These are phyloP conservation scores for Benincasa hispida DNA, from an alignment of 306 rosid genomes.

Conservation along the genomic window DNA sequence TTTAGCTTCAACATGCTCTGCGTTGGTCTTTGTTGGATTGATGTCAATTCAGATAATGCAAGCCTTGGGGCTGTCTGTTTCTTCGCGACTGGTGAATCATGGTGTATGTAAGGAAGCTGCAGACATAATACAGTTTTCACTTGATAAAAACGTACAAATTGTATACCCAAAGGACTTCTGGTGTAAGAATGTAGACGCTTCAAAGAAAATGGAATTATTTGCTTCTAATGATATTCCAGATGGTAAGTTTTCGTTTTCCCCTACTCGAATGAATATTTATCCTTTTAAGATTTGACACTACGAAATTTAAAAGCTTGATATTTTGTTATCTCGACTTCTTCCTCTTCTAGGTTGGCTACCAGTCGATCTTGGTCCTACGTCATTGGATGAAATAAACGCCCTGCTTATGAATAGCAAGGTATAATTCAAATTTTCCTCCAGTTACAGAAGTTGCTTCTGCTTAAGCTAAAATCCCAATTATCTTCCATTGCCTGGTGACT, in stretches of 20 bases:
- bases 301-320: neutral
- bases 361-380: constrained; percentile 66
- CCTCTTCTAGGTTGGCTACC: constrained; percentile 62
- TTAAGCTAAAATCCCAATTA: neutral
- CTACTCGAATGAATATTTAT: neutral
- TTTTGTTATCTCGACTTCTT: neutral
- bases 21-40: constrained; percentile 71
- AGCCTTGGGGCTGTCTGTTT: constrained; percentile 52
- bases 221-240: constrained; percentile 45
- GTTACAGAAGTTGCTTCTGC: neutral
- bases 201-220: constrained; percentile 37
- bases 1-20: constrained; percentile 65
- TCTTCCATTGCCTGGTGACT: neutral
- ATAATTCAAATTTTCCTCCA: neutral
- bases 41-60: constrained; percentile 88
- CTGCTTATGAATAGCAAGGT: constrained; percentile 57
- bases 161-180: constrained; percentile 69
- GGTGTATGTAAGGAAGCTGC: constrained; percentile 37
- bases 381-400: constrained; percentile 51
- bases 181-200: constrained; percentile 45
- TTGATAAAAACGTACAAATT: constrained; percentile 35
- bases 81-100: constrained; percentile 35
- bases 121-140: constrained; percentile 39
- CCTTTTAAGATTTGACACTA: neutral
- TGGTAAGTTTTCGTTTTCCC: constrained; percentile 36